Evolutionary conservation across 176 grass and related monocot genomes (phyloP).

Genomic region (Raddia guianensis): DNA sequence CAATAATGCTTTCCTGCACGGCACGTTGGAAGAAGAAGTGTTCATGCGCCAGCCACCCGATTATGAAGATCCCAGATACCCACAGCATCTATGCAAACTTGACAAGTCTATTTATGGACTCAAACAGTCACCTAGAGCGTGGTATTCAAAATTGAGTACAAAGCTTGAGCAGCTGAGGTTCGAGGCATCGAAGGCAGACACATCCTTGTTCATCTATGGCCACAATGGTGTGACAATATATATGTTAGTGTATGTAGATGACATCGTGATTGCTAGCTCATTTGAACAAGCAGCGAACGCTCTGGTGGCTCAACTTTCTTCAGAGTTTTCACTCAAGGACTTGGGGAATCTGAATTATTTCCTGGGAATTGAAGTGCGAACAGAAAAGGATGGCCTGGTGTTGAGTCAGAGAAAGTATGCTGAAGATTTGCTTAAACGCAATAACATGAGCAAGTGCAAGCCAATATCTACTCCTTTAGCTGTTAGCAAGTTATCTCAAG

Average conservation of each 20-base stretch:
- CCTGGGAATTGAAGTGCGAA: not conserved
- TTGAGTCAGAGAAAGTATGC: not conserved
- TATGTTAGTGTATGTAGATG: not conserved
- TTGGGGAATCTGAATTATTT: not conserved
- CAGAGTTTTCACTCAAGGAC: not conserved
- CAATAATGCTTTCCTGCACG: too few relatives aligned
- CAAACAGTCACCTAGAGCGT: not conserved
- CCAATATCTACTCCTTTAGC: too few relatives aligned
- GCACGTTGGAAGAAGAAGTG: not conserved
- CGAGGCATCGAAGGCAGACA: not conserved
- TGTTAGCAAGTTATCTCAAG: too few relatives aligned
- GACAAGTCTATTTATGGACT: not conserved
- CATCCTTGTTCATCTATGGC: not conserved
- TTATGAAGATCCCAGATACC: not conserved
- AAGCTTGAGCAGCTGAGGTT: not conserved
- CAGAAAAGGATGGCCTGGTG: too few relatives aligned
- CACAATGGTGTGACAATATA: not conserved
- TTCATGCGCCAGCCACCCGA: not conserved
- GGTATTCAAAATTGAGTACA: not conserved
- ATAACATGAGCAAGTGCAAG: not conserved
- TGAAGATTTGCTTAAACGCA: not conserved
- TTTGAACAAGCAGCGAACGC: too few relatives aligned
- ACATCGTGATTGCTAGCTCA: not conserved
- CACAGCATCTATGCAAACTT: not conserved
- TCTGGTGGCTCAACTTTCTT: not conserved